Evolutionary conservation across 352 stramenopile genomes (phyloP), one percentile per base, ranked within the genome.

Genomic region (Phytophthora europaea): DNA sequence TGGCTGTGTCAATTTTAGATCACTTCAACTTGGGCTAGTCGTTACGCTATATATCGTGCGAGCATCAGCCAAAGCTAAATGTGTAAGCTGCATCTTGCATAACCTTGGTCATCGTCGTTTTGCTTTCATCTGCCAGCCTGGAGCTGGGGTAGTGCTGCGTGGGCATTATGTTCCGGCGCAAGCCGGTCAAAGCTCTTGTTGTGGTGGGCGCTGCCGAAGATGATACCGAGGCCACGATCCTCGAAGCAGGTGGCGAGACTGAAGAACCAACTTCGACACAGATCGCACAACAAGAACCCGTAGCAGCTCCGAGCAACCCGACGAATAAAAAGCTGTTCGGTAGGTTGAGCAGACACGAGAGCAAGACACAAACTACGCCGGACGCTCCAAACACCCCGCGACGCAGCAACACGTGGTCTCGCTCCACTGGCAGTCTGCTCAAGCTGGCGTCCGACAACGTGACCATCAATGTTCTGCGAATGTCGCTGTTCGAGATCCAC

Each of bases 401-500:
- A 38, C 56, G 53, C 52, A 73, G 4, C 54, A 65, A 58, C 31
- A 70, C 52, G n/a, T 77, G 73, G 68, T 34, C 68, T 15, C 61
- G 28, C 15, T 79, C 68, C 13, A 67, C 63, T 5, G 63, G 52
- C 2, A 73, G 40, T 51, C 18, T 77, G 50, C 33, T 59, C 2
- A 76, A 36, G 12, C n/a, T 69, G 47, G 59, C 60, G 4, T 36
- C 70, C 13, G 65, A 75, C 10, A 73, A 50, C 23, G n/a, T 59
- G 3, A 65, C 31, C 7, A 88, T 90, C 57, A 93, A 90, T 31
- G 82, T 93, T n/a, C 67, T 93, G n/a, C 80, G 85, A 13, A 87
- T 76, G 67, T 89, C 83, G n/a, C 56, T 91, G 12, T 61, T 88
- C 18, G 82, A 91, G 55, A 67, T 90, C 58, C 79, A 93, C 43